Evolutionary conservation across 75 land plant genomes (phyloP), one percentile per base, ranked within the genome.

Genomic region (Ceratopteris richardii): DNA sequence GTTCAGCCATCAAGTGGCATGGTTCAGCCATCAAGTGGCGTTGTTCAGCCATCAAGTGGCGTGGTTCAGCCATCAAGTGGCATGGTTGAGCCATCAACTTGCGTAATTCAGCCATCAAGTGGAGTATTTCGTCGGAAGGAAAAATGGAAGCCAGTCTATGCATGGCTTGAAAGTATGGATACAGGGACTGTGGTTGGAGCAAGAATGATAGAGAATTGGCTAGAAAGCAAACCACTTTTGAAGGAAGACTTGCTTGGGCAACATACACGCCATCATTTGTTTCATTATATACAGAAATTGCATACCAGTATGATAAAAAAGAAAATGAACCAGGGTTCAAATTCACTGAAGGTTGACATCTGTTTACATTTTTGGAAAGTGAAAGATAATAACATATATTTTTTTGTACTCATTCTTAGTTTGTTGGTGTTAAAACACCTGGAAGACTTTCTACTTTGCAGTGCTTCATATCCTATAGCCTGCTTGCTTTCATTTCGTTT

Each of bases 61-160:
- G n/a, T n/a, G n/a, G n/a, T n/a, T n/a, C n/a, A n/a, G n/a, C n/a
- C n/a, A n/a, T n/a, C n/a, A n/a, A n/a, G n/a, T n/a, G n/a, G n/a
- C n/a, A n/a, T n/a, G n/a, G n/a, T n/a, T n/a, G n/a, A n/a, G n/a
- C n/a, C n/a, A n/a, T n/a, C n/a, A n/a, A n/a, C n/a, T n/a, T n/a
- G n/a, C n/a, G n/a, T n/a, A n/a, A n/a, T n/a, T n/a, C n/a, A 82
- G 18, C 61, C 44, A 58, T 64, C 76, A 31, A 61, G 65, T 12
- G 44, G 60, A 31, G 58, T 69, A n/a, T 82, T 79, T 60, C 73
- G 72, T 44, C 78, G 80, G 1, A 75, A 78, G 30, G 81, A 84
- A 61, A 82, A 76, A 54, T 91, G 97, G 97, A 70, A 62, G 36
- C 97, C 97, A 3, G 85, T 84, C 7, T 91, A 88, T 68, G 57